Evolutionary conservation across 2,329 filamentous ascomycete genomes (phyloP), one percentile per base, ranked within the genome.

Genomic region (Xylaria sp.): DNA sequence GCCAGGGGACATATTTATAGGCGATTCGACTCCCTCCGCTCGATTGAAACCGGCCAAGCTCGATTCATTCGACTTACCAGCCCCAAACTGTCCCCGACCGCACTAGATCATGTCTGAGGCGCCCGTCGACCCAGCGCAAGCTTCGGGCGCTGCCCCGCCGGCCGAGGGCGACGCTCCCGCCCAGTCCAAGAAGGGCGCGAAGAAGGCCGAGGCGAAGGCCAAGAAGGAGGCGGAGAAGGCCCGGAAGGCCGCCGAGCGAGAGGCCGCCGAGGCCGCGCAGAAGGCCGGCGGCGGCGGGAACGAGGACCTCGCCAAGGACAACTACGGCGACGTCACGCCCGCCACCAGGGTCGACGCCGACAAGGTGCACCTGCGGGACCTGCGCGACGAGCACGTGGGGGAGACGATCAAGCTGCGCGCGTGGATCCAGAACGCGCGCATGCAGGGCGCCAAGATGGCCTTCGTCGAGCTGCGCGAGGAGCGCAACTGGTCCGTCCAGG

Each of bases 191-290:
- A 92, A 87, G 74, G 91, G 86, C 16, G 76, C 88, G 61, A 95
- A 95, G 78, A 96, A 95, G 78, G 87, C 89, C 42, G 88, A 89
- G 65, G 82, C 82, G 59, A 95, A 95, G 77, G 90, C 92, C 22
- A 92, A 92, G 77, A 92, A 93, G 72, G 92, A 95, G 75, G 90
- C 89, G 11, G 81, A 86, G 70, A 95, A 95, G 74, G 89, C 89
- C 66, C 71, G 83, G 71, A 76, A 86, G 73, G 80, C 84, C 50
- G 88, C 87, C n/a, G 89, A 91, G 63, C 87, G 89, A 68, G 88
- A 90, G 69, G 88, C 89, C 57, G 84, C 84, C 40, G 83, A 85
- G 54, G 88, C 87, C 55, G 85, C 86, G 39, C 83, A 85, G 60
- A 85, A 86, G 58, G 86, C 85, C 29, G 82, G 84, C 29, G 82